phyloP scores from a whole-genome alignment of 1,284 basidiomycete species.

The Cystobasidiaceae sp. region DNA sequence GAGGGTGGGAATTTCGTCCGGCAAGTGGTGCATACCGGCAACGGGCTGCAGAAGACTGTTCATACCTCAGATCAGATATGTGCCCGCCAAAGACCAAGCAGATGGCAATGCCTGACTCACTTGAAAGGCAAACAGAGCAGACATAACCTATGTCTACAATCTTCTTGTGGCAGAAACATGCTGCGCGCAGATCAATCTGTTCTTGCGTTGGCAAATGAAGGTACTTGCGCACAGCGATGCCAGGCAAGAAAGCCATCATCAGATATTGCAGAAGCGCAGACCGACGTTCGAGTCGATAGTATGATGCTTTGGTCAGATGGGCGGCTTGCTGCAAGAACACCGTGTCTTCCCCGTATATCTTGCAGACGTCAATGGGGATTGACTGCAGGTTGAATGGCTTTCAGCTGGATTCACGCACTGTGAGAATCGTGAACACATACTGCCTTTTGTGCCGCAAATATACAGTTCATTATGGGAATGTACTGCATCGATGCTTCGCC shows the following conservation, averaged over 20 bases:
- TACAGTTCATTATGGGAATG: conserved; percentile 98
- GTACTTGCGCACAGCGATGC: conserved; percentile 67
- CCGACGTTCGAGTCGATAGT: conserved; percentile 73
- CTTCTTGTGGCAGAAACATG: conserved; percentile 97
- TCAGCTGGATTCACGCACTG: background rate
- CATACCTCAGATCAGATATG: conserved; percentile 30
- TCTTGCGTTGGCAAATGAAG: conserved; percentile 87
- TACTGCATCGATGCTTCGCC: conserved; percentile 80
- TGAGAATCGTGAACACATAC: conserved; percentile 52
- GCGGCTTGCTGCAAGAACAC: conserved; percentile 97
- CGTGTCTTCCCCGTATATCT: conserved; percentile 80
- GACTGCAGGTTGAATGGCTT: conserved; percentile 58
- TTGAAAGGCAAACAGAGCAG: conserved; percentile 91
- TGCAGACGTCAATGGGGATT: conserved; percentile 92
- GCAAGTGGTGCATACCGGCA: conserved; percentile 90
- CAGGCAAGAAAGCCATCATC: conserved; percentile 83
- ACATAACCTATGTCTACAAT: conserved; percentile 97
- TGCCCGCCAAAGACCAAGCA: background rate
- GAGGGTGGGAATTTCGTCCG: conserved; percentile 90
- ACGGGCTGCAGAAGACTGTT: conserved; percentile 81
- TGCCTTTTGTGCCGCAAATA: conserved; percentile 96
- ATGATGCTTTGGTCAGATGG: conserved; percentile 89
- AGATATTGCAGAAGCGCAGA: conserved; percentile 82
- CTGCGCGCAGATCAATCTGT: conserved; percentile 91
- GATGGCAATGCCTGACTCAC: conserved; percentile 53